Evolutionary conservation across 257 asterid genomes (phyloP), one percentile per base, ranked within the genome.

Genomic region (Marsdenia floribunda): DNA sequence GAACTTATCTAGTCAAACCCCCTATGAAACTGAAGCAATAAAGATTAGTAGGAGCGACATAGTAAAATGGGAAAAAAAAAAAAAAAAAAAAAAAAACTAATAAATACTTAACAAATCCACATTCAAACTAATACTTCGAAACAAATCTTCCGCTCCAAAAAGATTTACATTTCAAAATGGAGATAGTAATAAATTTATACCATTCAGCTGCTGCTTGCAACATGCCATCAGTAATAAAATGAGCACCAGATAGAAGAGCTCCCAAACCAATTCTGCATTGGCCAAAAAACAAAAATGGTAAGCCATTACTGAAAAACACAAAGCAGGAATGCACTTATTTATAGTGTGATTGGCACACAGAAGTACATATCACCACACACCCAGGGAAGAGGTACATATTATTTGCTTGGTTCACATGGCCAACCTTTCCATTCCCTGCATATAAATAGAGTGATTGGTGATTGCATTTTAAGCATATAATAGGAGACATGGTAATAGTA

Each of bases 351-450:
- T 50, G 73, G 72, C 61, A 68, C 18, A 33, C 8, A 74, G 47
- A 35, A 73, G 68, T 29, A 69, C 29, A 65, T 13, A 77, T 71
- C 71, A 77, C 50, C 80, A 89, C 97, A 42, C 61, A 95, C 99
- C 99, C 99, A 2, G 98, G 98, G 81, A 95, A 95, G 64, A 95
- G 92, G 86, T 95, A 95, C 99, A 95, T 92, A 80, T 95, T 95
- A 80, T 95, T 95, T 69, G 99, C 99, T 89, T 95, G 99, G 85
- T 95, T 95, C 77, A 92, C 99, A 76, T 90, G 91, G 46, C 97
- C 97, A 55, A 78, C 80, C 84, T 85, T 90, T 69, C 97, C 99
- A 70, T 84, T 84, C 75, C 94, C 99, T 95, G 96, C 59, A 82
- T 75, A 81, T 59, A 74, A 77, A 40, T 11, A 33, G 79, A 52